These are phyloP conservation scores for Ganoderma lingzhi DNA, from an alignment of 1,284 basidiomycete genomes.

Conservation along the genomic window DNA sequence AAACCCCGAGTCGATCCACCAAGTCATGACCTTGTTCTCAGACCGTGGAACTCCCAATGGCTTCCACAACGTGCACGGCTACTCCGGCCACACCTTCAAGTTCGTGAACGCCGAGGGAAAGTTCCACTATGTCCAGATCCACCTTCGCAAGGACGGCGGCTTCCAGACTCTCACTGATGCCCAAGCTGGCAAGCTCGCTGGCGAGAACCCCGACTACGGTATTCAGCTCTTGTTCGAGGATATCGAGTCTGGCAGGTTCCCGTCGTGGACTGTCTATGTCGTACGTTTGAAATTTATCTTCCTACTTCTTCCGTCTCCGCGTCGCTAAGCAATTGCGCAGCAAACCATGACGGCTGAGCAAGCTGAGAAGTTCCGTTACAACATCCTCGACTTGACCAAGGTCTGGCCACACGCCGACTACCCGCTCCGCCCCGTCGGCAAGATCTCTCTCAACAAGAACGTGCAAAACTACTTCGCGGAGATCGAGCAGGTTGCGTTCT, in stretches of 20 bases:
- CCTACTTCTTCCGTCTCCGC: neutral
- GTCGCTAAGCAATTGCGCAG: constrained; percentile 41
- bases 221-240: constrained; percentile 80
- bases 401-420: constrained; percentile 86
- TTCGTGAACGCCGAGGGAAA: constrained; percentile 84
- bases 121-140: constrained; percentile 87
- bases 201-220: constrained; percentile 85
- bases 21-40: constrained; percentile 89
- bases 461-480: constrained; percentile 88
- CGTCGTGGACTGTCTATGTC: constrained; percentile 82
- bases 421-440: constrained; percentile 89
- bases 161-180: constrained; percentile 79
- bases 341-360: constrained; percentile 92
- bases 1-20: constrained; percentile 93
- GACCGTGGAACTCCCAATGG: constrained; percentile 93
- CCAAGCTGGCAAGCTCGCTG: constrained; percentile 64
- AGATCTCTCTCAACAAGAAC: constrained; percentile 89
- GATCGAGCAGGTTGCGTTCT: constrained; percentile 87
- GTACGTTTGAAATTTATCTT: constrained; percentile 30
- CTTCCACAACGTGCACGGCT: constrained; percentile 87
- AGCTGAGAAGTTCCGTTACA: constrained; percentile 91
- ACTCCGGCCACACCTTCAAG: constrained; percentile 94
- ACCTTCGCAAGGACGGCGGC: constrained; percentile 79
- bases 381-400: constrained; percentile 91
- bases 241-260: constrained; percentile 82